Percentiles rank a stretch among this genome's conserved stretches.
Conservation (phyloP, 345 rosid genomes). For the Sisymbrium altissimum region DNA sequence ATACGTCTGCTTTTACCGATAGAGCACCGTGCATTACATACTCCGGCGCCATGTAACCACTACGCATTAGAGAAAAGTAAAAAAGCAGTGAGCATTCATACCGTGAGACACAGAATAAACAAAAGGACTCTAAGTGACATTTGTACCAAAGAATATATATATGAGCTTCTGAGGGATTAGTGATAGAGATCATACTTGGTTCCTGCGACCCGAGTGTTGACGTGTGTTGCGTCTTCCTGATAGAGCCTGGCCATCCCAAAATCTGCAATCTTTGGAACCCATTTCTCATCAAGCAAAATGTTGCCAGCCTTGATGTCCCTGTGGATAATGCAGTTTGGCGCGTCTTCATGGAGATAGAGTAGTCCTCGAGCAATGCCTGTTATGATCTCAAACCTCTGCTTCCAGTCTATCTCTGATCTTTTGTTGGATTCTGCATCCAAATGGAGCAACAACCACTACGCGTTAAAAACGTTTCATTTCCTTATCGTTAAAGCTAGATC, state of each 20-base stretch:
- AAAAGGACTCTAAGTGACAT: neutral
- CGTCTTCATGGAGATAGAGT: slow-evolving; percentile 91
- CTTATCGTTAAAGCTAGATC: neutral
- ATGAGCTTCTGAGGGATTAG: neutral
- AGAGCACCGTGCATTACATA: slow-evolving; percentile 79
- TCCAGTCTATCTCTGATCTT: slow-evolving; percentile 71
- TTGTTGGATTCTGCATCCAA: slow-evolving; percentile 48
- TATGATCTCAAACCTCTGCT: slow-evolving; percentile 68
- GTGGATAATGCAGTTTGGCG: slow-evolving; percentile 80
- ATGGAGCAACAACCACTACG: neutral
- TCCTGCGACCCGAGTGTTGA: slow-evolving; percentile 89
- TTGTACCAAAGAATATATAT: neutral
- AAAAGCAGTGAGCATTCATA: neutral
- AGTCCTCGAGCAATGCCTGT: slow-evolving; percentile 80
- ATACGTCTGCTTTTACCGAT: slow-evolving; percentile 85
- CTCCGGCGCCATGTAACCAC: slow-evolving; percentile 99
- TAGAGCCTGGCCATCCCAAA: slow-evolving; percentile 99
- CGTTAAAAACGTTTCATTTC: neutral
- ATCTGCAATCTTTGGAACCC: slow-evolving; percentile 97
- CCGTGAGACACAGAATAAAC: neutral
- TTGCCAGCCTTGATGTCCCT: slow-evolving; percentile 97
- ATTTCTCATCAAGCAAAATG: slow-evolving; percentile 84
- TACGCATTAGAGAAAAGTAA: slow-evolving; percentile 19
- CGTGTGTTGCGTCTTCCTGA: slow-evolving; percentile 85
- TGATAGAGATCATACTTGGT: slow-evolving; percentile 64